Evolutionary conservation across 345 rosid genomes (phyloP), one percentile per base, ranked within the genome.

Genomic region (Noccaea caerulescens): DNA sequence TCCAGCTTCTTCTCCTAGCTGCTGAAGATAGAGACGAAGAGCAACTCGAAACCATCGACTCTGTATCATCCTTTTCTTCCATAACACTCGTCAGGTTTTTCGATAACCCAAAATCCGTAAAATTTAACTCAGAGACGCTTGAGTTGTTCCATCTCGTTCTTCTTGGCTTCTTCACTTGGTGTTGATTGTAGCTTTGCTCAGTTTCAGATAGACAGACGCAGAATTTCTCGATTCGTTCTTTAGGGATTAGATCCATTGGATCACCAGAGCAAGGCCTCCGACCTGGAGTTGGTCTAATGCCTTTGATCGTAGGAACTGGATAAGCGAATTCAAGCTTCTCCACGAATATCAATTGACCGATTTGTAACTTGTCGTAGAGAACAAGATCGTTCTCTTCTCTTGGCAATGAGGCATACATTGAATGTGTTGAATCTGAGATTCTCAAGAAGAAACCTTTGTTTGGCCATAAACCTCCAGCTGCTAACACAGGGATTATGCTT

Each of bases 401-500:
- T 1, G 93, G 87, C 77, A 91, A 82, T 25, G 93, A 87, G 56
- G 80, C 87, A 66, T 73, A 85, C 63, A 82, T 72, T 10, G 84
- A 80, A 72, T 88, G 93, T 4, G 91, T 79, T 38, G 81, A 76
- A 76, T 91, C 92, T 0, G 89, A 78, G 58, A 89, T 82, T 78
- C 85, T 80, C 36, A 86, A 65, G 77, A 84, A 84, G 70, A 92
- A 89, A 9, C 98, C 96, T 72, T 77, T 80, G 72, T 85, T 86
- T 16, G 89, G 93, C 92, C 88, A 92, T 63, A 89, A 84, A 47
- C 87, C 88, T 18, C 83, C 87, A 27, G 83, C 80, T 16, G 76
- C 78, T 72, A 92, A 63, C n/a, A 84, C 80, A n/a, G 98, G 98
- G 39, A 89, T 77, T 76, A 87, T 89, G 77, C 92, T 82, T 65